Evolutionary conservation across 768 basidiomycete genomes (phyloP).

Genomic region (Lepiota venenata): DNA sequence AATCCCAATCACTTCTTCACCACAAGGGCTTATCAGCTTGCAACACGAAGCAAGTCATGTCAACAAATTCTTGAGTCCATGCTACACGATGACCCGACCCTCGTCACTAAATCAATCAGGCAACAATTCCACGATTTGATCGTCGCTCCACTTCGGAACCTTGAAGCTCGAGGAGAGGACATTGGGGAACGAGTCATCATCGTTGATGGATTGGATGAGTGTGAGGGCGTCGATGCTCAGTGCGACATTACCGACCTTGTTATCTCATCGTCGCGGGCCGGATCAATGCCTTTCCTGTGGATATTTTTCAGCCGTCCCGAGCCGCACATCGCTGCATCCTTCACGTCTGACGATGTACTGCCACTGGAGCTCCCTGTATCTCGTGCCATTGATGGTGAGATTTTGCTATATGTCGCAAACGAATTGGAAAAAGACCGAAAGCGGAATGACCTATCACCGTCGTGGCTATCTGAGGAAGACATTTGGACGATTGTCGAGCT

Average conservation of each 20-base stretch:
- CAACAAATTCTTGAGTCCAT: background rate
- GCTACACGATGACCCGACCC: background rate
- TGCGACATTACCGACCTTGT: background rate
- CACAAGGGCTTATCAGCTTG: background rate
- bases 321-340: background rate
- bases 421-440: background rate
- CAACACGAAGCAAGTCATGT: background rate
- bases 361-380: background rate
- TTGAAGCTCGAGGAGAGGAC: background rate
- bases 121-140: background rate
- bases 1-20: background rate
- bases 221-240: background rate
- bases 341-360: background rate
- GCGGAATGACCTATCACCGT: background rate
- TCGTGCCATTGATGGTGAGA: background rate
- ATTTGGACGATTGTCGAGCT: background rate
- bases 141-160: background rate
- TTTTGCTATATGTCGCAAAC: background rate
- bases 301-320: constrained; percentile 1
- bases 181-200: background rate
- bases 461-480: background rate
- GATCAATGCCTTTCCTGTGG: background rate
- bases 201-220: constrained; percentile 1
- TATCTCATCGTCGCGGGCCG: background rate
- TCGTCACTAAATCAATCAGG: background rate